Evolutionary conservation across 306 rosid species (phyloP), one percentile per base, ranked within the genome.

Genomic region (Glycine latifolia): DNA sequence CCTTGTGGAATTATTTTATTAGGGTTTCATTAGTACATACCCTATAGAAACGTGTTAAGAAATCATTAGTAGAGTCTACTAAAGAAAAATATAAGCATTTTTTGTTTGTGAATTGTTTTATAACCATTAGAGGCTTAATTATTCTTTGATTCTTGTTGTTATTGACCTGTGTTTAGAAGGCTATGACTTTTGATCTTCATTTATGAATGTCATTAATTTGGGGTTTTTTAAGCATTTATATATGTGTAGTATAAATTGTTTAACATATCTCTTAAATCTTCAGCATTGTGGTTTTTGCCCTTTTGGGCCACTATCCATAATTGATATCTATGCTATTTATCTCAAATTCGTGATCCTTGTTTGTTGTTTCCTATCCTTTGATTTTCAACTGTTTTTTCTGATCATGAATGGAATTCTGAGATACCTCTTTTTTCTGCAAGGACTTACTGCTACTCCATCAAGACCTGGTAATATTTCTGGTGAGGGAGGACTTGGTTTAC

Each of bases 401-500:
- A 68, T 75, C n/a, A 59, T 78, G 20, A 74, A 59, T 49, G 59
- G 77, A 75, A 37, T 52, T 26, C 31, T 94, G 90, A 86, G 66
- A 66, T 82, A 7, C 49, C 15, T 54, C 7, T 54, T 82, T 81
- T 83, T 70, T 62, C 74, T 87, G 76, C 88, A 54, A 95, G 99
- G 96, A 62, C 87, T 79, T 79, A 79, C 85, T 70, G 82, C 88
- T 68, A 84, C 91, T 84, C 92, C 90, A 15, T 89, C 93, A 53
- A 81, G 91, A 79, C 90, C 88, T 61, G 86, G 83, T 69, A 85
- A 85, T 81, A 78, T 80, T 71, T 85, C 89, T 75, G 82, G 75
- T 46, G 91, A 82, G 77, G 91, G 89, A 80, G 92, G 86, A 77
- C 83, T 63, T 80, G 92, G 87, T 84, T 71, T 96, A 71, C 97